These are phyloP conservation scores for Coprinopsis cinerea DNA, from an alignment of 768 basidiomycete genomes.

Conservation along the genomic window DNA sequence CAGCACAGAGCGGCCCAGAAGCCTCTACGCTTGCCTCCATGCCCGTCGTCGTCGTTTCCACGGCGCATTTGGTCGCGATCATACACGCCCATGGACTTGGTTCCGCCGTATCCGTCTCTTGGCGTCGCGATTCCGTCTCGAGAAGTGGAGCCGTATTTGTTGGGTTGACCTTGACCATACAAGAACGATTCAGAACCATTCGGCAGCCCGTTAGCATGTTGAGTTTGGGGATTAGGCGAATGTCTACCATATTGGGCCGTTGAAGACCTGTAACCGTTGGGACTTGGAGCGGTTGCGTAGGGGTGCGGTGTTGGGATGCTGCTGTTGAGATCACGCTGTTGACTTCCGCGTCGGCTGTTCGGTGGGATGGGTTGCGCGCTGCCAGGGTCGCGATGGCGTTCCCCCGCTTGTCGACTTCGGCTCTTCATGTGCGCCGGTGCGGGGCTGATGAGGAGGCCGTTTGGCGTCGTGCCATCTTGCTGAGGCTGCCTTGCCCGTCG, in stretches of 20 bases:
- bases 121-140: conserved; percentile 43
- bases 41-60: conserved; percentile 61
- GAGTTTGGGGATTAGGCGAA: conserved; percentile 41
- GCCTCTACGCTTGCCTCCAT: conserved; percentile 48
- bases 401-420: conserved; percentile 43
- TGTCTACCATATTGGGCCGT: conserved; percentile 48
- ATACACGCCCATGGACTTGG: conserved; percentile 56
- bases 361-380: conserved; percentile 68
- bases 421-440: conserved; percentile 61
- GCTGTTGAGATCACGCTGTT: conserved; percentile 42
- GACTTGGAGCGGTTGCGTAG: conserved; percentile 60
- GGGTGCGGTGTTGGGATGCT: conserved; percentile 59
- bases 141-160: conserved; percentile 46
- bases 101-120: conserved; percentile 21
- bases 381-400: conserved; percentile 51
- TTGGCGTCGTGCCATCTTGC: conserved; percentile 47
- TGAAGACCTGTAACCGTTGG: conserved; percentile 47
- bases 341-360: conserved; percentile 61
- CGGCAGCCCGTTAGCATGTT: conserved; percentile 36
- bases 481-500: conserved; percentile 52
- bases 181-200: conserved; percentile 66
- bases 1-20: conserved; percentile 68
- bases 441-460: conserved; percentile 61
- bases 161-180: conserved; percentile 48
- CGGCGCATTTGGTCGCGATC: conserved; percentile 64